Base-by-base conservation (phyloP, 208 protist genomes). In the Blastocrithidia nonstop region DNA sequence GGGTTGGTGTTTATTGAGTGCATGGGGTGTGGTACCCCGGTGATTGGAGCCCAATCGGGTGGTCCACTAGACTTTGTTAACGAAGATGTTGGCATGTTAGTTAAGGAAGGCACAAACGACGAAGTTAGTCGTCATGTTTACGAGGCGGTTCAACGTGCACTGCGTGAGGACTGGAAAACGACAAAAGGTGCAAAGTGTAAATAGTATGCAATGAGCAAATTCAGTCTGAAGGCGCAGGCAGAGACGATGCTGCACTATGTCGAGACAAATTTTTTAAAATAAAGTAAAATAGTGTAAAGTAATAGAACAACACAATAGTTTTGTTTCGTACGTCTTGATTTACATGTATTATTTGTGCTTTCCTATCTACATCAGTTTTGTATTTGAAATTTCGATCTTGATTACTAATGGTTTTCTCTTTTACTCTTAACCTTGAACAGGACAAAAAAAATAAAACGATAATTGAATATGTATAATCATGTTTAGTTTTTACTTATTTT, bases 1-100 rank as follows among this genome's bases (percentile, higher is more conserved):
- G 75, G 75, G 19, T 60, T 85, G 23, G 75, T 85, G 3, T 81
- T 85, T 51, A 81, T 85, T 41, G 75, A 85, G 47, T 80, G 71
- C 53, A 85, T 85, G 75, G 75, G 68, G 5, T 85, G 75, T 25
- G 75, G 75, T 16, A 85, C 75, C 9, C 75, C 75, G 2, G 75
- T 81, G 20, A 77, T 85, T 21, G 75, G 75, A 37, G 75, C 75
- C 17, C 76, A 81, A 48, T 85, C 75, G 4, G 75, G 75, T 26
- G 75, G 75, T 8, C 75, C 75, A 16, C 57, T 85, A n/a, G 75
- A 85, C 41, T 85, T 85, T 39, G 57, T 85, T 11, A 80, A 61
- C 13, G 58, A 72, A 15, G 51, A 74, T 3, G 75, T 85, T 24
- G 75, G 75, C n/a, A 46, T 41, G 3, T 57, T 85, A 16, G 66